These are phyloP conservation scores for Lablab purpureus DNA, from an alignment of 306 rosid genomes.

Conservation along the genomic window DNA sequence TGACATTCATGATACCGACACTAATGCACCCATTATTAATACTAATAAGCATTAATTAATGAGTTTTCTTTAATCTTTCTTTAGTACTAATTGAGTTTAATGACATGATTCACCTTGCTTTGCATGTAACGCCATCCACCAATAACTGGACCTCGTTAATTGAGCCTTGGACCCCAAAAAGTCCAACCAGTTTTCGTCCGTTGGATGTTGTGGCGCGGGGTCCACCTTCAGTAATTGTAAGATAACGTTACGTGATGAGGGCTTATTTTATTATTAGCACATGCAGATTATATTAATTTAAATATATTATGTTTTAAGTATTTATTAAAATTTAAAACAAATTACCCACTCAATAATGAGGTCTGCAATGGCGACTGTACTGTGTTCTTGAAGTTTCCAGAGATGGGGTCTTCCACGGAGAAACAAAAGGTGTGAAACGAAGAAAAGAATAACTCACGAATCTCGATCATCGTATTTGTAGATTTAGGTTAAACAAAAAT, in stretches of 20 bases:
- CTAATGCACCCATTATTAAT: background rate
- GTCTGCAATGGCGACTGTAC: background rate
- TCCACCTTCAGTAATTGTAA: conserved; percentile 3
- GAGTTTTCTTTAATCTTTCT: background rate
- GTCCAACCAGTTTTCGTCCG: conserved; percentile 31
- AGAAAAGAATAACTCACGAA: background rate
- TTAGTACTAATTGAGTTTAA: background rate
- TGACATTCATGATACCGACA: conserved; percentile 39
- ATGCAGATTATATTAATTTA: background rate
- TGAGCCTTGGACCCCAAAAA: background rate
- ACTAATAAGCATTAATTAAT: background rate
- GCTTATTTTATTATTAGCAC: background rate
- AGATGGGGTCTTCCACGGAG: background rate
- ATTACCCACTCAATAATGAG: background rate
- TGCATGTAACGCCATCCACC: background rate
- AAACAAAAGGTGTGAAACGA: conserved; percentile 8
- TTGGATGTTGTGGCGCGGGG: conserved; percentile 11
- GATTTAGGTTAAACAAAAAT: background rate
- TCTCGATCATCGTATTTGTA: background rate
- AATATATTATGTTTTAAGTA: no score
- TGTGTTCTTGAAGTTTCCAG: conserved; percentile 3
- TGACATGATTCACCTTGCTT: conserved; percentile 11
- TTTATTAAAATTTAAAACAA: background rate
- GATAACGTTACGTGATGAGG: background rate
- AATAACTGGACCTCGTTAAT: conserved; percentile 2